Evolutionary conservation across 2,329 filamentous ascomycete species (phyloP), one percentile per base, ranked within the genome.

Genomic region (Neofusicoccum sp.): DNA sequence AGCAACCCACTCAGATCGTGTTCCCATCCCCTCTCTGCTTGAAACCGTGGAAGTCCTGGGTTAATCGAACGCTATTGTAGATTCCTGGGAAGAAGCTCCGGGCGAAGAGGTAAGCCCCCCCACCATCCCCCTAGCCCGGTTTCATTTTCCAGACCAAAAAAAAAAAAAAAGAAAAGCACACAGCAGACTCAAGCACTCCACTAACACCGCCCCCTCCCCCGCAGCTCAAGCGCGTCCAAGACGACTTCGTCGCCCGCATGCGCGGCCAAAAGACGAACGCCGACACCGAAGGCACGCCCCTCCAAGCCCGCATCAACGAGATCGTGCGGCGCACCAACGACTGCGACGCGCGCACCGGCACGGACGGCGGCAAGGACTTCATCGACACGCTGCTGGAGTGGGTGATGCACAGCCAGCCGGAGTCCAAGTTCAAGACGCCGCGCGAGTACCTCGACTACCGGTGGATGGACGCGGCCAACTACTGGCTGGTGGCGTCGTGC

Each of bases 391-490:
- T 53, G 20, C 16, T 53, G 16, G 33, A 40, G 2, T 53, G 48
- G 48, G 48, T 53, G 5, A 16, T 14, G 48, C 48, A 53, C 48
- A 7, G 6, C n/a, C 33, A 24, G 24, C 48, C 48, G 4, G 8
- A 16, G 1, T 1, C 48, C 6, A 14, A 2, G 16, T 53, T 53
- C 48, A 3, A 4, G 1, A 53, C 48, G 16, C 48, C 48, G 33
- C 48, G 48, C 48, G 33, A 24, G 11, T 53, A 53, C 33, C 48
- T 53, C 33, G 33, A 53, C 48, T 53, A 53, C 48, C 48, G 48
- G 9, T 53, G 48, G 48, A 28, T 4, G 9, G 48, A 53, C 48
- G 48, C 48, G 16, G 48, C 48, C 33, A 53, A 53, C 33, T 31
- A 6, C 3, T 53, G 48, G 48, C 48, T 53, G 9, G n/a, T 53